phyloP scores from a whole-genome alignment of 106 monocot genomes.

The Apostasia shenzhenica region DNA sequence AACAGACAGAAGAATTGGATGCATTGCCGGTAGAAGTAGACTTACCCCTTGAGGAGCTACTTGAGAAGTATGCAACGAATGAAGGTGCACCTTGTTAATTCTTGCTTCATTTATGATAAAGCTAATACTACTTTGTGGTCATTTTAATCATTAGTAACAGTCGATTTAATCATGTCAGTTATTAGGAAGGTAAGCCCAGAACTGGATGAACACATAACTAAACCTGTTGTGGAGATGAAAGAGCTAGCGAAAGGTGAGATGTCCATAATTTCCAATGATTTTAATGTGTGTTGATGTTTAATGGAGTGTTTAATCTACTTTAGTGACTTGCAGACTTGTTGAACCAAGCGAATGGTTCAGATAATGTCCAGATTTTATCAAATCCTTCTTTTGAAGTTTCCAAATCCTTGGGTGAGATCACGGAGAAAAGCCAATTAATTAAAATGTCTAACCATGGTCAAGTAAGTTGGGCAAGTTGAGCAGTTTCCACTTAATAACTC shows the following conservation, averaged over 20 bases:
- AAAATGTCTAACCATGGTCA: conserved; percentile 12
- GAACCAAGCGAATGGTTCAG: conserved; percentile 46
- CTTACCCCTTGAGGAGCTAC: conserved; percentile 77
- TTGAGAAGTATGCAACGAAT: conserved; percentile 37
- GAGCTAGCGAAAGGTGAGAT: conserved; percentile 61
- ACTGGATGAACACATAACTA: conserved; percentile 29
- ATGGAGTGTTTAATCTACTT: conserved; percentile 23
- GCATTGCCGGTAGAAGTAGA: conserved; percentile 86
- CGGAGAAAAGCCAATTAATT: conserved; percentile 7
- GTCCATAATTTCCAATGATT: conserved; percentile 12
- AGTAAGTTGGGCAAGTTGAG: conserved; percentile 20
- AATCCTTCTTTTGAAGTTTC: conserved; percentile 10
- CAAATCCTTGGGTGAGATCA: not conserved
- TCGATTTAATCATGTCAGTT: conserved; percentile 58
- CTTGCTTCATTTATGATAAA: not conserved
- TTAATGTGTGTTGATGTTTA: not conserved
- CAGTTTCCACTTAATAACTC: not conserved
- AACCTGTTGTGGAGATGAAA: conserved; percentile 13
- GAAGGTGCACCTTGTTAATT: conserved; percentile 30
- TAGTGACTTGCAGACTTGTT: conserved; percentile 32
- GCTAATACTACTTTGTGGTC: conserved; percentile 5
- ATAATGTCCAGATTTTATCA: conserved; percentile 10
- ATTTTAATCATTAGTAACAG: conserved; percentile 22
- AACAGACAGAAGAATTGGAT: conserved; percentile 66
- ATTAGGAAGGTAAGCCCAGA: conserved; percentile 61